Percentiles rank a stretch among this genome's conserved stretches.
These are phyloP conservation scores for Neurospora pannonica DNA, from an alignment of 495 filamentous ascomycete genomes.

Conservation along the genomic window DNA sequence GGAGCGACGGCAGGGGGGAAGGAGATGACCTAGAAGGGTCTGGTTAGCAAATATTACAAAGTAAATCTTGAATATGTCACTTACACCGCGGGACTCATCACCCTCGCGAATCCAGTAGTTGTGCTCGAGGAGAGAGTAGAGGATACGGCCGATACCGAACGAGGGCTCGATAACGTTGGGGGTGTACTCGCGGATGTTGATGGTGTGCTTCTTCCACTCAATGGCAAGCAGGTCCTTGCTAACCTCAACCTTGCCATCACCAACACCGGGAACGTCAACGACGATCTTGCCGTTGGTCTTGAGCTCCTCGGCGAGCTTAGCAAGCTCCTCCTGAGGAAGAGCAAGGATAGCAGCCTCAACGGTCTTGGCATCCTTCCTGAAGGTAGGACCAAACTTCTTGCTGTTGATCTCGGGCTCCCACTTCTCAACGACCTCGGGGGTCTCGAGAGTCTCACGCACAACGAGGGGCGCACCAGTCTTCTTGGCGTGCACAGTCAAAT, in stretches of 20 bases:
- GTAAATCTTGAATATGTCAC: constrained; percentile 15
- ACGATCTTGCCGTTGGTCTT: constrained; percentile 55
- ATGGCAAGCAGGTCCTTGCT: constrained; percentile 61
- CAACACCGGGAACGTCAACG: constrained; percentile 50
- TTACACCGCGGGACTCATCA: constrained; percentile 60
- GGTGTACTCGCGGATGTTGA: constrained; percentile 66
- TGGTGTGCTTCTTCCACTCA: constrained; percentile 57
- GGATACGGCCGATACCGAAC: constrained; percentile 73
- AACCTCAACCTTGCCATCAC: constrained; percentile 52
- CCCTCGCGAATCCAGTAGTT: constrained; percentile 65
- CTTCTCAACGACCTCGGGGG: constrained; percentile 59
- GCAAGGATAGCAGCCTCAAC: constrained; percentile 61
- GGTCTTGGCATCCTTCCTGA: constrained; percentile 70
- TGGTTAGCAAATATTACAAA: constrained; percentile 10
- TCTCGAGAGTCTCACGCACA: constrained; percentile 53
- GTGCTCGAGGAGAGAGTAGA: constrained; percentile 73
- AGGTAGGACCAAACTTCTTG: constrained; percentile 73
- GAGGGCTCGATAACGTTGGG: constrained; percentile 82
- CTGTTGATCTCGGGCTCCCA: constrained; percentile 70
- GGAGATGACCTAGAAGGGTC: constrained; percentile 48
- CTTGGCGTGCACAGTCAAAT: constrained; percentile 69
- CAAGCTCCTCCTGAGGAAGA: constrained; percentile 58
- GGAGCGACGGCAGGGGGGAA: constrained; percentile 66
- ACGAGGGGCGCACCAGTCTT: constrained; percentile 68
- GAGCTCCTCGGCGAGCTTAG: constrained; percentile 58